Percentiles rank a stretch among this genome's conserved stretches.
phyloP scores from a whole-genome alignment of 352 stramenopile species.

The Phytophthora pistaciae region DNA sequence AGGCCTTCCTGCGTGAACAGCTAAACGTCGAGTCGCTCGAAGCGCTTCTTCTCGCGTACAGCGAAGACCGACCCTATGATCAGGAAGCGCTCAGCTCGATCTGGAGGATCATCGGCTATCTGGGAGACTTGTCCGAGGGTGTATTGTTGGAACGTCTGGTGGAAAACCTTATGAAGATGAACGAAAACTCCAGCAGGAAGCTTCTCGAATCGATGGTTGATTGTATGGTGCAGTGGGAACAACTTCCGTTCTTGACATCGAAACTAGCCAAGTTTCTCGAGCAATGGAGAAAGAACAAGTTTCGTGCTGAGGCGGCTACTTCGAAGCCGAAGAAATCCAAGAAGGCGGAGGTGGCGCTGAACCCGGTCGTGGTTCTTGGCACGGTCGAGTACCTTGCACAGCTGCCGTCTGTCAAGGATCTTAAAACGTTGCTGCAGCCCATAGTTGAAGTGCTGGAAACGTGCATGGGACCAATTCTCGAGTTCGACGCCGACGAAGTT shows the following conservation, averaged over 20 bases:
- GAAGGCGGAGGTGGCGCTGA: constrained; percentile 38
- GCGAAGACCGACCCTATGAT: constrained; percentile 63
- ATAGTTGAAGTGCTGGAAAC: constrained; percentile 48
- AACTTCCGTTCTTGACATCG: constrained; percentile 69
- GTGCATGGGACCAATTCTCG: constrained; percentile 60
- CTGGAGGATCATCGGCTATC: constrained; percentile 77
- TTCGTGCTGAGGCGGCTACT: constrained; percentile 20
- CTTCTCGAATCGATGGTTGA: constrained; percentile 84
- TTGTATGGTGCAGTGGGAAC: constrained; percentile 79
- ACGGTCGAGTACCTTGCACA: constrained; percentile 74
- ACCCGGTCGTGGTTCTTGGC: constrained; percentile 70
- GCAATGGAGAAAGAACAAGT: constrained; percentile 66
- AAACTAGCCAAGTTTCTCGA: constrained; percentile 71
- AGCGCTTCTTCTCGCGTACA: constrained; percentile 72
- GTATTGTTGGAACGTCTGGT: constrained; percentile 67
- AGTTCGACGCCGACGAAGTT: constrained; percentile 50
- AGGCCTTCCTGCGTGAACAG: constrained; percentile 75
- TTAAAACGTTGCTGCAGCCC: constrained; percentile 57
- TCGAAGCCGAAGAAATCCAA: constrained; percentile 53
- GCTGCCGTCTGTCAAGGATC: constrained; percentile 52
- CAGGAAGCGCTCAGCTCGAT: constrained; percentile 77
- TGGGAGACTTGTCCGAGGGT: constrained; percentile 73
- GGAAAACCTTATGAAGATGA: constrained; percentile 76
- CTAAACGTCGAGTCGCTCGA: constrained; percentile 71
- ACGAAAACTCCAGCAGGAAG: constrained; percentile 76